Evolutionary conservation across 169 alveolate genomes (phyloP).

Genomic region (Hepatocystis sp.): DNA sequence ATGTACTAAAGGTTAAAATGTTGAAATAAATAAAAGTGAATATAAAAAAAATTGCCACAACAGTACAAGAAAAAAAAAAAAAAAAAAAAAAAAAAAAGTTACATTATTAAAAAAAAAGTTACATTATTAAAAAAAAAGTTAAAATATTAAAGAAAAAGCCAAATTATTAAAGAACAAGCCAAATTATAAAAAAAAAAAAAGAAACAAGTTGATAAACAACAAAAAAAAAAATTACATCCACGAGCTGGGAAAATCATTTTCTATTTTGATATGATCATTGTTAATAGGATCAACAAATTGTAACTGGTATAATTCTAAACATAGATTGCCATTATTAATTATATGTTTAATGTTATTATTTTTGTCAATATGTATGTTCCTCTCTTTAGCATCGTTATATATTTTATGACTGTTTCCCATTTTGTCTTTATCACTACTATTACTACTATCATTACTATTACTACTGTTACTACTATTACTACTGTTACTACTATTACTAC

Average conservation of each 20-base stretch:
- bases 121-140: no score
- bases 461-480: background rate
- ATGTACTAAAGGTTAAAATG: no score
- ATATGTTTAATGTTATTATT: no score
- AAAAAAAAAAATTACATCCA: slow-evolving; percentile 37
- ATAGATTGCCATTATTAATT: slow-evolving; percentile 10
- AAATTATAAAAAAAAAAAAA: slow-evolving; percentile 4
- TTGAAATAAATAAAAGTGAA: no score
- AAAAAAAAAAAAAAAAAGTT: no score
- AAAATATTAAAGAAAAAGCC: background rate
- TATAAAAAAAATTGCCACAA: no score
- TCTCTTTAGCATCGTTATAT: no score
- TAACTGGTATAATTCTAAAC: slow-evolving; percentile 66
- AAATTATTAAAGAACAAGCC: background rate
- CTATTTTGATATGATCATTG: slow-evolving; percentile 37
- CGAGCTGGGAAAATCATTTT: slow-evolving; percentile 58
- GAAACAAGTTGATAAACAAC: background rate
- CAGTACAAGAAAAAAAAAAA: no score
- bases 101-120: background rate
- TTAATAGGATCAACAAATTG: slow-evolving; percentile 63
- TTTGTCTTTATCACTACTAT: background rate
- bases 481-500: background rate
- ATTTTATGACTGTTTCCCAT: no score
- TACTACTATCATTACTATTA: background rate
- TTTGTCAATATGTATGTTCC: no score